Percentiles rank a stretch among this genome's conserved stretches.
phyloP scores from a whole-genome alignment of 768 basidiomycete species.

The Leccinum barrowsii region DNA sequence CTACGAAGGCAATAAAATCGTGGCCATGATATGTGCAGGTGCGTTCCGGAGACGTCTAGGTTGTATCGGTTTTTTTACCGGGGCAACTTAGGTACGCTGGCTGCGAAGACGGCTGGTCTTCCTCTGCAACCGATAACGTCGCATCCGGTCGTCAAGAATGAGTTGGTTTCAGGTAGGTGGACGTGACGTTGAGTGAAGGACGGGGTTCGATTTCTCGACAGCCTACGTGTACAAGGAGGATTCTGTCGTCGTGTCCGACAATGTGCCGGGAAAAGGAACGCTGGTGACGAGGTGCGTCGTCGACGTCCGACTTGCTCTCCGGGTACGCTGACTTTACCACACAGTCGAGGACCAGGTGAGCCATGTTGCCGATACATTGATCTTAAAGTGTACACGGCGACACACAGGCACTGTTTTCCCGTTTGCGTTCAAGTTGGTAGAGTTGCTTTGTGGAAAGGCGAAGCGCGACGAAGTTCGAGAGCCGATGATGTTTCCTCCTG shows the following conservation, averaged over 20 bases:
- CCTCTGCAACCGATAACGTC: slow-evolving; percentile 69
- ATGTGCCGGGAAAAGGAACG: slow-evolving; percentile 37
- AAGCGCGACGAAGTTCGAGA: slow-evolving; percentile 57
- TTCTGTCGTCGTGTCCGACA: slow-evolving; percentile 60
- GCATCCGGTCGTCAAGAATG: slow-evolving; percentile 64
- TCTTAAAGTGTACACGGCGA: background rate
- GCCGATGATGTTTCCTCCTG: slow-evolving; percentile 70
- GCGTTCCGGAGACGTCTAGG: slow-evolving; percentile 10
- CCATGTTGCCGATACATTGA: background rate
- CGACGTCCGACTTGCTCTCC: background rate
- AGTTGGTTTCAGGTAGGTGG: slow-evolving; percentile 52
- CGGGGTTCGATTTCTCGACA: slow-evolving; percentile 23
- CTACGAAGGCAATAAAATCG: slow-evolving; percentile 37
- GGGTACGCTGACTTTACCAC: background rate
- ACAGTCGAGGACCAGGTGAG: slow-evolving; percentile 70
- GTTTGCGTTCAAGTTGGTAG: slow-evolving; percentile 75
- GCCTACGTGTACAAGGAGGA: slow-evolving; percentile 75
- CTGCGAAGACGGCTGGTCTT: slow-evolving; percentile 60
- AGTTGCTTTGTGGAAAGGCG: slow-evolving; percentile 59
- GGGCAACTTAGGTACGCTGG: slow-evolving; percentile 53
- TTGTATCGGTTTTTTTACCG: background rate
- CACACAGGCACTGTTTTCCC: slow-evolving; percentile 66
- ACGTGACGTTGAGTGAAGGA: background rate
- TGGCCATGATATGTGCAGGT: slow-evolving; percentile 89
- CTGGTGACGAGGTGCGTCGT: slow-evolving; percentile 67